Conservation (phyloP, 768 basidiomycete genomes). For the Tylopilus felleus region DNA sequence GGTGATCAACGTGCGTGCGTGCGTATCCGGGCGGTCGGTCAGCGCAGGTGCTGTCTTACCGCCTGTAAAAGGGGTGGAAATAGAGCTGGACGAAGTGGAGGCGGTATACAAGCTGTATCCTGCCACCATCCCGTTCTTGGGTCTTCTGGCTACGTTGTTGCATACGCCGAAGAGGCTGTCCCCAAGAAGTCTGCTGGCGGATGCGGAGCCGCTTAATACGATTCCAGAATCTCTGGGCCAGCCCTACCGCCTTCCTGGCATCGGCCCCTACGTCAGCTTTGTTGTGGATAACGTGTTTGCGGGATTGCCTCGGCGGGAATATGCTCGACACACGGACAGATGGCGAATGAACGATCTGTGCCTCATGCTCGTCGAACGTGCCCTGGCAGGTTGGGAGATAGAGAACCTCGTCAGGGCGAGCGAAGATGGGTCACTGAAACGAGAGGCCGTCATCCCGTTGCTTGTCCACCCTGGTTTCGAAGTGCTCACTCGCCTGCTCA, state of each 20-base stretch:
- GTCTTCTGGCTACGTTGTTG: slow-evolving; percentile 76
- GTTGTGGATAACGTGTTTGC: slow-evolving; percentile 88
- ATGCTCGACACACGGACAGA: slow-evolving; percentile 66
- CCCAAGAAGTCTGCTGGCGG: slow-evolving; percentile 53
- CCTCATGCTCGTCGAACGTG: slow-evolving; percentile 80
- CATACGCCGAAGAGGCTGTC: slow-evolving; percentile 77
- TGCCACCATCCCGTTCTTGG: slow-evolving; percentile 83
- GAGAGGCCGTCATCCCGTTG: slow-evolving; percentile 52
- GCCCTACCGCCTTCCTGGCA: slow-evolving; percentile 75
- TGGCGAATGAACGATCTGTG: slow-evolving; percentile 88
- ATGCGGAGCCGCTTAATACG: slow-evolving; percentile 63
- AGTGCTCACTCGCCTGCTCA: slow-evolving; percentile 74
- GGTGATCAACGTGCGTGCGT: slow-evolving; percentile 69
- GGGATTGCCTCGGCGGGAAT: slow-evolving; percentile 72
- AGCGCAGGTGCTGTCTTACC: slow-evolving; percentile 38
- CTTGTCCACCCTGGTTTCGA: slow-evolving; percentile 86
- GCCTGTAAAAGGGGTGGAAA: slow-evolving; percentile 73
- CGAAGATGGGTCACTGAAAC: slow-evolving; percentile 51
- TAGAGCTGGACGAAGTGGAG: slow-evolving; percentile 88
- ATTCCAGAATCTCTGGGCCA: slow-evolving; percentile 80
- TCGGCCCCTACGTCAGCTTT: slow-evolving; percentile 80
- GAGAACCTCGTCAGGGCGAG: slow-evolving; percentile 60
- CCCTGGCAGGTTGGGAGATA: slow-evolving; percentile 77
- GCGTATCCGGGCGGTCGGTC: slow-evolving; percentile 28
- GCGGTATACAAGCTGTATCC: slow-evolving; percentile 76